Conservation (phyloP, 208 protist species). For the Crithidia mellificae region DNA sequence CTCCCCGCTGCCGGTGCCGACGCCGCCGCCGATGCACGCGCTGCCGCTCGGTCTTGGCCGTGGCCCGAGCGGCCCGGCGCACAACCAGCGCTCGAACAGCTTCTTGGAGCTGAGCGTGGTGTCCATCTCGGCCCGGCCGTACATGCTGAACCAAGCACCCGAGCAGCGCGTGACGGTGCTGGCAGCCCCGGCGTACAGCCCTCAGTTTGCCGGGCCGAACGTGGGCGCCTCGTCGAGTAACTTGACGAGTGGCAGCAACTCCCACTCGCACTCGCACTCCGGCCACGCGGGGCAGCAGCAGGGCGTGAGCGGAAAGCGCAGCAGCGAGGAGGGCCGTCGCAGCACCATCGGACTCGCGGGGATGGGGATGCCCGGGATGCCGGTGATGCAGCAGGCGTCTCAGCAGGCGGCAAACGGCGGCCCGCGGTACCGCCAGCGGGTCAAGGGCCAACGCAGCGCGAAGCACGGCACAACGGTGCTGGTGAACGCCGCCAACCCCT, state of each 20-base stretch:
- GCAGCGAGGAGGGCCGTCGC: background rate
- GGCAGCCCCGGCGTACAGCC: background rate
- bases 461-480: constrained; percentile 9
- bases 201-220: background rate
- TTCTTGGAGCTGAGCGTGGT: constrained; percentile 9
- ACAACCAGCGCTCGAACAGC: constrained; percentile 11
- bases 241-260: background rate
- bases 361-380: background rate
- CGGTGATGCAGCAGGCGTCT: background rate
- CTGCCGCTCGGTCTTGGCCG: background rate
- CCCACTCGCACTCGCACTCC: too few species aligned
- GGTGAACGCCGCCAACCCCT: background rate
- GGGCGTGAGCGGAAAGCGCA: too few species aligned
- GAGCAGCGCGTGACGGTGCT: constrained; percentile 30
- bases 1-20: background rate
- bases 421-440: constrained; percentile 2
- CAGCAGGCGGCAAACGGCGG: background rate
- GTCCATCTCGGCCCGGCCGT: constrained; percentile 19
- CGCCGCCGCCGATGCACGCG: background rate
- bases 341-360: background rate
- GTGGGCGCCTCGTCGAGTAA: background rate
- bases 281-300: too few species aligned
- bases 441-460: background rate
- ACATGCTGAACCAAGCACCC: constrained; percentile 29
- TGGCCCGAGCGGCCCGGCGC: background rate